Conservation (phyloP, 2,329 filamentous ascomycete species). For the Nakataea oryzae region DNA sequence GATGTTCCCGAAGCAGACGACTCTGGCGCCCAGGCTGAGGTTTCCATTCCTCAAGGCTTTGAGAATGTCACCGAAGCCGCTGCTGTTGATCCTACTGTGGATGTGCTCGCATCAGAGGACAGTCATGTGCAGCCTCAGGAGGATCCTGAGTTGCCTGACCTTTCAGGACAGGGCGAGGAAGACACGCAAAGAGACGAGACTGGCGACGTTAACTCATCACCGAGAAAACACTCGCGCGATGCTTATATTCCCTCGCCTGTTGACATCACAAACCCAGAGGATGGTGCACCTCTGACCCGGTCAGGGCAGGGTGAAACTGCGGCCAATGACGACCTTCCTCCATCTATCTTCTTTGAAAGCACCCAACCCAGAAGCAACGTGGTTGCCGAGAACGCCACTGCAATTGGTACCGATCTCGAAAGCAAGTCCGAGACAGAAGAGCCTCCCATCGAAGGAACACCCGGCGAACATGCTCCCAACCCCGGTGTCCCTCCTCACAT, state of each 20-base stretch:
- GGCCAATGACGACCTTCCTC: no score
- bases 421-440: no score
- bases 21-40: neutral
- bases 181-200: neutral
- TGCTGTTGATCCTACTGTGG: neutral
- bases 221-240: neutral
- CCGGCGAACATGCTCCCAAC: neutral
- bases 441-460: no score
- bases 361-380: no score
- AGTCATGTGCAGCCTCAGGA: neutral
- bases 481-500: neutral
- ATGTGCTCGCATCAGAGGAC: no score
- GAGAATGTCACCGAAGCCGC: neutral
- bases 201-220: neutral
- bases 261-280: neutral
- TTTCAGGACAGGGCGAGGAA: neutral
- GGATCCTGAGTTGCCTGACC: neutral
- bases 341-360: no score
- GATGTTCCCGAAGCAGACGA: neutral
- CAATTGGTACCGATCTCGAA: no score
- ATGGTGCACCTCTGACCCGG: neutral
- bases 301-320: neutral
- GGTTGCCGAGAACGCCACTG: no score
- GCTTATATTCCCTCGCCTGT: no score
- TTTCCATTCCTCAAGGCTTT: neutral